Conservation (phyloP, 228 moss, liverwort and hornwort species). For the Sphagnum fallax region DNA sequence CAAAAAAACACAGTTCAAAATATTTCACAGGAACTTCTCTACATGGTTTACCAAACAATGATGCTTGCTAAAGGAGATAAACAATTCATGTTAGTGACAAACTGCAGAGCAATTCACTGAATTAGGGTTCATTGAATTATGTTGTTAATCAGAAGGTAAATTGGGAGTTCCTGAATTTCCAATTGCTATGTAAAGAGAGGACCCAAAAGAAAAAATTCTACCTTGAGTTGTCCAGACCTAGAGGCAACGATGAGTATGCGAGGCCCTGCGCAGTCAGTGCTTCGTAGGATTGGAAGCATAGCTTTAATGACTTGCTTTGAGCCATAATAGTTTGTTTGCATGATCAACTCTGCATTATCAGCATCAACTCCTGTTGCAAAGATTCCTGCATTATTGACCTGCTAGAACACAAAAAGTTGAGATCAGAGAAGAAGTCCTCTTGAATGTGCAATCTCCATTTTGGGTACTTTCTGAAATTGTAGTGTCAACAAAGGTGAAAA, state of each 20-base stretch:
- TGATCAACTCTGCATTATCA: slow-evolving; percentile 33
- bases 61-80: no score
- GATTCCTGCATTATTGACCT: slow-evolving; percentile 50
- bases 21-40: neutral
- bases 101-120: no score
- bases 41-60: neutral
- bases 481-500: no score
- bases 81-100: no score
- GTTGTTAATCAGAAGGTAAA: no score
- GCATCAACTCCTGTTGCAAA: slow-evolving; percentile 21
- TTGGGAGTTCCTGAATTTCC: no score
- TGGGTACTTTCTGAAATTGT: no score
- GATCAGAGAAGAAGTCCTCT: no score
- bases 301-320: slow-evolving; percentile 39
- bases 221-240: neutral
- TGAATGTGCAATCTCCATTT: no score
- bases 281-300: slow-evolving; percentile 32
- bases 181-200: neutral
- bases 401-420: neutral
- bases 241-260: slow-evolving; percentile 11
- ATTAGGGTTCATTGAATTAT: no score
- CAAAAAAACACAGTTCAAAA: neutral
- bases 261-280: slow-evolving; percentile 17
- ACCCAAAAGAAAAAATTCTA: neutral
- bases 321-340: slow-evolving; percentile 58